Base-by-base conservation (phyloP, 176 grass and related monocot genomes). In the Avena insularis region DNA sequence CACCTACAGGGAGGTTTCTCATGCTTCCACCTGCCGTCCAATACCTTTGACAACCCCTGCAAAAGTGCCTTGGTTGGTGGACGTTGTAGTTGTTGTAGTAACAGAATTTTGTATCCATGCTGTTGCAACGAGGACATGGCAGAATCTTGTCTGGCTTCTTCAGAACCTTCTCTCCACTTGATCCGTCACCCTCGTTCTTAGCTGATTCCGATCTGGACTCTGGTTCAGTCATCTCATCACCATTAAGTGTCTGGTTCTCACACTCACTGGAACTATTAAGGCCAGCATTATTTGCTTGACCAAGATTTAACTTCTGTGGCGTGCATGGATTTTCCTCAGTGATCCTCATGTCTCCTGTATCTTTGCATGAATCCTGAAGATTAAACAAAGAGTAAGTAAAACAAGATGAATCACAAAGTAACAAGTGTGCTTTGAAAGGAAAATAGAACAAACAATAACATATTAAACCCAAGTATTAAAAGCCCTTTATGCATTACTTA, bases 11-110 rank as follows among this genome's bases (percentile, higher is more conserved):
- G 75, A 99, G 88, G 50, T 99, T 99, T 65, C 97, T 92, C 90
- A 96, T 96, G 80, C 87, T 91, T 75, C 97, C 97, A 25, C 97
- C 97, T 68, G 97, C 94, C 25, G 97, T 99, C 97, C 97, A 99
- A 72, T 99, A 99, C 48, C 97, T 91, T 79, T 99, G 94, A 86
- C 97, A 99, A 62, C 92, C 93, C 87, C 94, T 99, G 74, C 97
- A 99, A 81, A 94, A 97, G 83, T 99, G 91, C 43, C 97, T 87
- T 59, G 97, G 97, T 64, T 99, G 97, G 83, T 89, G 92, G 12
- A 95, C 85, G 66, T 92, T 95, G 90, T 95, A 90, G 75, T 95
- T 95, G 58, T 95, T 95, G 79, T 92, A 95, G 79, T 95, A 95
- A 62, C 93, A 95, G 62, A 95, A 95, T 29, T 92, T 95, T 47